Evolutionary conservation across 805 yeast species (phyloP).

Genomic region (Pichia phayaonensis): DNA sequence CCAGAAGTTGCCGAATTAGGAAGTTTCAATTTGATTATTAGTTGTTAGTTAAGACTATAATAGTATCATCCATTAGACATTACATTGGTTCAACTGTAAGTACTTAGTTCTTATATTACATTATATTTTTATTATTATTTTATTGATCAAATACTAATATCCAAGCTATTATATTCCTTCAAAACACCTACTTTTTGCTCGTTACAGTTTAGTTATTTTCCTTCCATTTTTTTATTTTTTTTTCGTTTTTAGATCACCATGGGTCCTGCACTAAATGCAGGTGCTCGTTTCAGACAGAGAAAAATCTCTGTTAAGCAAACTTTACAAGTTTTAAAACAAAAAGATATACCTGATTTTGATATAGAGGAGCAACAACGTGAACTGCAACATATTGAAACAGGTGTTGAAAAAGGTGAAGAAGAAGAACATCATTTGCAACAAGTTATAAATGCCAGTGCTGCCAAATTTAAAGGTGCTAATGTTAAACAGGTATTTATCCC

Average conservation of each 20-base stretch:
- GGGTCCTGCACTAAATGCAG: slow-evolving; percentile 34
- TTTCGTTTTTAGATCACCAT: slow-evolving; percentile 11
- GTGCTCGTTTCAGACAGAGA: slow-evolving; percentile 85
- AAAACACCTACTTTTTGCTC: background rate
- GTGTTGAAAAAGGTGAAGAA: slow-evolving; percentile 96
- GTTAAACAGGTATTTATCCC: slow-evolving; percentile 73
- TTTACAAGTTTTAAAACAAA: slow-evolving; percentile 65
- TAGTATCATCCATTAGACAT: background rate
- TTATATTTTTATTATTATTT: too few relatives aligned
- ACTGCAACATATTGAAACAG: slow-evolving; percentile 85
- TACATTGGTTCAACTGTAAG: background rate
- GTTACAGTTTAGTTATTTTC: background rate
- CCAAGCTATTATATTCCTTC: background rate
- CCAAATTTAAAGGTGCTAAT: slow-evolving; percentile 47
- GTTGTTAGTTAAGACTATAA: background rate
- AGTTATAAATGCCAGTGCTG: slow-evolving; percentile 74
- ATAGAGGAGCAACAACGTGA: slow-evolving; percentile 78
- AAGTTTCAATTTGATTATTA: background rate
- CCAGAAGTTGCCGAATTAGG: background rate
- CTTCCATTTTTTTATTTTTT: background rate
- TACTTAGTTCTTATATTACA: background rate
- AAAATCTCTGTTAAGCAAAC: slow-evolving; percentile 90
- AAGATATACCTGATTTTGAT: slow-evolving; percentile 75
- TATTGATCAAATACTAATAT: background rate
- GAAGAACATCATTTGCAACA: slow-evolving; percentile 93